A percentile compares a stretch with the other conserved stretches of the same genome.
phyloP scores from a whole-genome alignment of 495 filamentous ascomycete species.

The Usnea hakonensis region DNA sequence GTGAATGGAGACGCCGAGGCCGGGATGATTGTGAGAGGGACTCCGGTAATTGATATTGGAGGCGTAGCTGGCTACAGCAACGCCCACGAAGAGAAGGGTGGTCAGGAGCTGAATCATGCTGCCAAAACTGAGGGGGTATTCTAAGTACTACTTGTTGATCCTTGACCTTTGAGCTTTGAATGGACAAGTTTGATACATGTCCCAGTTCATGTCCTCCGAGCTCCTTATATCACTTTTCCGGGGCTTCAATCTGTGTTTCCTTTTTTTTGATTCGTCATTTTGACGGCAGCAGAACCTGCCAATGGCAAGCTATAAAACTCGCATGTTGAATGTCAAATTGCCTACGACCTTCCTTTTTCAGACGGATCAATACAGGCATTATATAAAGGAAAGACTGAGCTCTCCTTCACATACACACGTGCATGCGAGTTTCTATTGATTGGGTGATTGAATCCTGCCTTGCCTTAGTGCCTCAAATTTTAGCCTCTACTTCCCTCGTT shows the following conservation, averaged over 20 bases:
- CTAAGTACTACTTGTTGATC: no score
- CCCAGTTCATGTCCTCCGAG: no score
- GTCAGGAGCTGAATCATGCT: conserved; percentile 19
- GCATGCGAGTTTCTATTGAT: not conserved
- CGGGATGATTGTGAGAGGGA: conserved; percentile 53
- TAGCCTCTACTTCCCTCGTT: no score
- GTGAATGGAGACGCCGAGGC: conserved; percentile 48
- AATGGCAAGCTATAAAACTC: not conserved
- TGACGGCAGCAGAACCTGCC: not conserved
- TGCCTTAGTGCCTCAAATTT: no score
- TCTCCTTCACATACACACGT: not conserved
- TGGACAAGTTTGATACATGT: no score
- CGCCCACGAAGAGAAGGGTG: conserved; percentile 11
- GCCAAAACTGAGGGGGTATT: no score
- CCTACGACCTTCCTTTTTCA: not conserved
- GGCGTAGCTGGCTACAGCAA: conserved; percentile 22
- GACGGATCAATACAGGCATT: not conserved
- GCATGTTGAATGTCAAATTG: not conserved
- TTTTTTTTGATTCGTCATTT: no score
- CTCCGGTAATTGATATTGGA: conserved; percentile 51
- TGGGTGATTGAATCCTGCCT: not conserved
- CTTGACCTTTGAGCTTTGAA: no score
- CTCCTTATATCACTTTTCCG: no score
- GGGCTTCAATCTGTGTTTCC: no score
- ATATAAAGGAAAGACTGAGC: not conserved